Conservation (phyloP, 2,329 filamentous ascomycete species). For the Pseudocercospora macadamiae region DNA sequence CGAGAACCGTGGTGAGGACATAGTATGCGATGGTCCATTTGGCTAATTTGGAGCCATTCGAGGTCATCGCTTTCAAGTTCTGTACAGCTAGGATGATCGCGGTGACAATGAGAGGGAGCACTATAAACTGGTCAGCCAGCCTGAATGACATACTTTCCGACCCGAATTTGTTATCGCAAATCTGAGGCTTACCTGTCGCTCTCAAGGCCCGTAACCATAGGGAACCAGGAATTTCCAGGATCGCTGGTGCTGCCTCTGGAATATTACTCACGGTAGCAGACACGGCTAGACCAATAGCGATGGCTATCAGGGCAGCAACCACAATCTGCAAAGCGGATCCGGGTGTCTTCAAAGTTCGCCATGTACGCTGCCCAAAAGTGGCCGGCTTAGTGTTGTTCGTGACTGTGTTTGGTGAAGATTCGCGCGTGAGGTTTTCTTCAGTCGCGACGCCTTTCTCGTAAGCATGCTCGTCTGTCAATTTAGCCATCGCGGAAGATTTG, state of each 20-base stretch:
- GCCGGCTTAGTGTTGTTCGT: constrained; percentile 1
- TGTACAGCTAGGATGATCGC: constrained; percentile 58
- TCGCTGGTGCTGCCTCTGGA: constrained; percentile 45
- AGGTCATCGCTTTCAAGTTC: constrained; percentile 51
- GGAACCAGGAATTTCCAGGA: constrained; percentile 54
- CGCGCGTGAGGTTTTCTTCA: background rate
- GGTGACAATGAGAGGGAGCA: constrained; percentile 56
- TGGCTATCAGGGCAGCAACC: constrained; percentile 52
- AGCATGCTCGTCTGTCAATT: background rate
- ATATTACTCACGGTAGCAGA: constrained; percentile 48
- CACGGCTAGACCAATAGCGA: constrained; percentile 54
- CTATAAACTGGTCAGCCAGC: constrained; percentile 23
- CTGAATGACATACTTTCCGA: background rate
- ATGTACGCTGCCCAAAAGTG: constrained; percentile 33
- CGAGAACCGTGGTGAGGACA: constrained; percentile 53
- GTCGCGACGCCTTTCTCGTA: constrained; percentile 16
- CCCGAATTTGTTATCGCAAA: background rate
- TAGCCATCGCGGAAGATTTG: background rate
- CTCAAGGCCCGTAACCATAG: constrained; percentile 56
- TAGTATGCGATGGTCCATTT: constrained; percentile 56
- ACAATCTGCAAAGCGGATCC: constrained; percentile 57
- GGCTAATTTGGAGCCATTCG: constrained; percentile 50
- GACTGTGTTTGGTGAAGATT: constrained; percentile 7
- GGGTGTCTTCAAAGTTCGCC: constrained; percentile 45
- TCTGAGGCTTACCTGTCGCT: constrained; percentile 43